Percentiles rank a stretch among this genome's conserved stretches.
phyloP scores from a whole-genome alignment of 208 protist genomes.

The Leishmania aethiopica region DNA sequence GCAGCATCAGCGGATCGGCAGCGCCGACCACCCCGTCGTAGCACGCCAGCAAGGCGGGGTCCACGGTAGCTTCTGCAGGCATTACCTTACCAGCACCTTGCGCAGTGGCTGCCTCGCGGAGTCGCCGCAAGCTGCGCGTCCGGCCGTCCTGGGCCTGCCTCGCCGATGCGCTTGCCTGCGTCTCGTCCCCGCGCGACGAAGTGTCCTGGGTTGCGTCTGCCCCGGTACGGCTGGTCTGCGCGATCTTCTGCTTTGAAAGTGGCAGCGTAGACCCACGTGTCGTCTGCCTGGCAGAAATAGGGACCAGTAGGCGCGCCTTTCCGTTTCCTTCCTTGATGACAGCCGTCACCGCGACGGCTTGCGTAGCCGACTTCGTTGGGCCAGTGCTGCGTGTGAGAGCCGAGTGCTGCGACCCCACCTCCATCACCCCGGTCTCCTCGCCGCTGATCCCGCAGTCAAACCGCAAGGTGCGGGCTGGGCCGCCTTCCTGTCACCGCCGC shows the following conservation, averaged over 20 bases:
- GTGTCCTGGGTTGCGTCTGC: not conserved
- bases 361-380: not conserved
- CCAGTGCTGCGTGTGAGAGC: not conserved
- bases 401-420: not conserved
- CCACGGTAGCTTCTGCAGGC: slow-evolving; percentile 20
- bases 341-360: not conserved
- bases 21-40: slow-evolving; percentile 56
- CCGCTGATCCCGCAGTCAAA: not conserved
- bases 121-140: slow-evolving; percentile 3
- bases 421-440: not conserved
- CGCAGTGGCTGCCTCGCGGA: not conserved
- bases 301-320: not conserved
- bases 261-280: not conserved
- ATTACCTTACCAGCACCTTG: not conserved
- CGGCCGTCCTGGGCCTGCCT: not conserved
- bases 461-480: not conserved
- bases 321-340: too few species aligned
- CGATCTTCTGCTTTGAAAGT: not conserved
- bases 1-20: slow-evolving; percentile 46
- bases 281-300: not conserved
- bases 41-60: slow-evolving; percentile 30
- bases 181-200: not conserved
- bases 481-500: not conserved
- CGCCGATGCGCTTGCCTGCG: not conserved
- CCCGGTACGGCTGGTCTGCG: not conserved